These are phyloP conservation scores for Abrus pulchellus DNA, from an alignment of 306 rosid species.

Conservation along the genomic window DNA sequence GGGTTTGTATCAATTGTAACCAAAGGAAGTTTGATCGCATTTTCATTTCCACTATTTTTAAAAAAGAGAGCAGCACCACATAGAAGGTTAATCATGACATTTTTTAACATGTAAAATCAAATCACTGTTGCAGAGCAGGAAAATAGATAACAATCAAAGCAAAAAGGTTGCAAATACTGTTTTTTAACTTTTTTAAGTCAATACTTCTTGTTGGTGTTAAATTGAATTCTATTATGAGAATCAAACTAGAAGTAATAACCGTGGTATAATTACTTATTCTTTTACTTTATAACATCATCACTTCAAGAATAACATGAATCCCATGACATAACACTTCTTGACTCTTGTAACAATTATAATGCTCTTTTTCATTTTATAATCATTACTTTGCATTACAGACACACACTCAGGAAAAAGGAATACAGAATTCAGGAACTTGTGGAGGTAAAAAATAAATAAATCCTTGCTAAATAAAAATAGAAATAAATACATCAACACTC, in stretches of 20 bases:
- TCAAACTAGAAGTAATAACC: not conserved
- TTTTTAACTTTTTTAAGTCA: slow-evolving; percentile 12
- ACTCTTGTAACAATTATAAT: not conserved
- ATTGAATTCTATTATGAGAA: slow-evolving; percentile 16
- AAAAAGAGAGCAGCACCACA: slow-evolving; percentile 8
- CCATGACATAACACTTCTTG: not conserved
- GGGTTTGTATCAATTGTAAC: too few species aligned
- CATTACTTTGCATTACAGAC: not conserved
- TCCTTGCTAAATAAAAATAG: slow-evolving; percentile 15
- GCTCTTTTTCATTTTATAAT: not conserved
- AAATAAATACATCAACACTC: slow-evolving; percentile 48
- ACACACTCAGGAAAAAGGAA: slow-evolving; percentile 19
- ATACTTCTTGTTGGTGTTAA: not conserved
- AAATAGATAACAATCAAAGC: not conserved
- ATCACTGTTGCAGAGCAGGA: not conserved
- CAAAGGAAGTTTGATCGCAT: not conserved
- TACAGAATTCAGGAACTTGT: slow-evolving; percentile 9
- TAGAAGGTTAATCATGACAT: slow-evolving; percentile 1
- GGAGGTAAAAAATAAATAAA: not conserved
- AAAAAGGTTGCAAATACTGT: slow-evolving; percentile 19
- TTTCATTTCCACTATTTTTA: slow-evolving; percentile 16
- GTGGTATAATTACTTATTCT: not conserved
- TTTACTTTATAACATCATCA: slow-evolving; percentile 2
- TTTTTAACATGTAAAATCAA: slow-evolving; percentile 11
- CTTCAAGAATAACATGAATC: slow-evolving; percentile 14